Base-by-base conservation (phyloP, 495 filamentous ascomycete genomes). In the Aspergillus coremiiformis region DNA sequence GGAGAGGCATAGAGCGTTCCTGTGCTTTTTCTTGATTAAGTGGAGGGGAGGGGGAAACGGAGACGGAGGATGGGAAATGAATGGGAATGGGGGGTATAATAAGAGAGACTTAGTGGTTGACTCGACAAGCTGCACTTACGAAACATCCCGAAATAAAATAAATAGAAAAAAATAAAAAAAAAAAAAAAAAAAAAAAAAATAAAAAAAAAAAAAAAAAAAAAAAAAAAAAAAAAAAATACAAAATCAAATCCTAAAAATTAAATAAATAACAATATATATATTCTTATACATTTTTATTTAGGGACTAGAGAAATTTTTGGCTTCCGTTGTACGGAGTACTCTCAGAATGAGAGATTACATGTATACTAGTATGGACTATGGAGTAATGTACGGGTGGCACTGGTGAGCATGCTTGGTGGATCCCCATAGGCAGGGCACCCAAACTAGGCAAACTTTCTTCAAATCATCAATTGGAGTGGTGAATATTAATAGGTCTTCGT, bases 361-460 rank as follows among this genome's bases (percentile, higher is more conserved):
- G 9, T 17, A 7, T 10, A 37, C 4, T 15, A 41, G n/a, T 41
- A 7, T 17, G 37, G 35, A 39, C 15, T 41, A 41, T 41, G 37
- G n/a, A n/a, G 20, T 6, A 41, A 41, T 41, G 15, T 10, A 2
- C 3, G 15, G 15, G 6, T 41, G 37, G 37, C n/a, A n/a, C n/a
- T 41, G 37, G 37, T 41, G 20, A 41, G 37, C 37, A 41, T 21
- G 32, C 12, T 11, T 43, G 48, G 52, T 59, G 52, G 56, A 42
- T 42, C 52, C 52, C 5, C 22, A n/a, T 27, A 47, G 45, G 48
- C 37, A 54, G 44, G 53, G 53, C 51, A 47, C 47, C 57, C 44
- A 50, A 53, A 50, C 52, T 55, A 55, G 57, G 57, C 53, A 59
- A 59, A 59, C 57, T 51, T 47, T 55, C 27, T 49, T 41, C 17